Conservation (phyloP, 2,329 filamentous ascomycete genomes). For the Paecilomyces sp. region DNA sequence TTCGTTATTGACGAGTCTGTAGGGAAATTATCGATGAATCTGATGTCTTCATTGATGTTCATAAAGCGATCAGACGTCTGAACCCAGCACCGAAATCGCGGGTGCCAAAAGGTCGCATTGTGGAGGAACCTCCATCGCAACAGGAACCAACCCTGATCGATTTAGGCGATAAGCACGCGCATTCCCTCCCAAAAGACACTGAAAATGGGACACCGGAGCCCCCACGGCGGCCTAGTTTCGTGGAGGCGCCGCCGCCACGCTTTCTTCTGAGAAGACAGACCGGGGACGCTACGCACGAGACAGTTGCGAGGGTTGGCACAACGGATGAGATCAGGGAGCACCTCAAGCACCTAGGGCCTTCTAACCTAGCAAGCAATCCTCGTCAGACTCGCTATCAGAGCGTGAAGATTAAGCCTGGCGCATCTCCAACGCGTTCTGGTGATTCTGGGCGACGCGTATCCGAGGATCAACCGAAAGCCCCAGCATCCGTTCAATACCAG, state of each 20-base stretch:
- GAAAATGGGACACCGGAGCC: slow-evolving; percentile 8
- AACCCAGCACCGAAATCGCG: slow-evolving; percentile 75
- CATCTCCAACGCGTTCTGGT: slow-evolving; percentile 24
- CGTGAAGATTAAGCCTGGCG: slow-evolving; percentile 59
- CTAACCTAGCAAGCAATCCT: slow-evolving; percentile 54
- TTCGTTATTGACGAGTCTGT: slow-evolving; percentile 12
- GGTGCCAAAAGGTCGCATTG: slow-evolving; percentile 50
- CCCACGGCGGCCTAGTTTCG: slow-evolving; percentile 22
- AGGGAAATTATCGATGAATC: slow-evolving; percentile 99
- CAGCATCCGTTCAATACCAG: slow-evolving; percentile 32
- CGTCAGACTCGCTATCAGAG: slow-evolving; percentile 54
- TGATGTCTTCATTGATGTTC: slow-evolving; percentile 95
- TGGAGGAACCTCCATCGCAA: slow-evolving; percentile 38
- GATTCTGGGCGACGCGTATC: slow-evolving; percentile 37
- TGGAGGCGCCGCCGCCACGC: slow-evolving; percentile 28
- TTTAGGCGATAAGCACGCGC: slow-evolving; percentile 38
- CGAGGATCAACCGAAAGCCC: slow-evolving; percentile 20
- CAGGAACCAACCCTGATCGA: slow-evolving; percentile 34
- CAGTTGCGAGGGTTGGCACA: slow-evolving; percentile 41
- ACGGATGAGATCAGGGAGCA: slow-evolving; percentile 53
- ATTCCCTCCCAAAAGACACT: slow-evolving; percentile 14
- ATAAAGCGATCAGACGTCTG: slow-evolving; percentile 91
- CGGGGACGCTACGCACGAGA: slow-evolving; percentile 20
- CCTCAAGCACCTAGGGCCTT: slow-evolving; percentile 57
- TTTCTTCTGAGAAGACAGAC: slow-evolving; percentile 33